A percentile compares a stretch with the other conserved stretches of the same genome.
These are phyloP conservation scores for Immersiporthe knoxdaviesiana DNA, from an alignment of 2,329 filamentous ascomycete genomes.

Conservation along the genomic window DNA sequence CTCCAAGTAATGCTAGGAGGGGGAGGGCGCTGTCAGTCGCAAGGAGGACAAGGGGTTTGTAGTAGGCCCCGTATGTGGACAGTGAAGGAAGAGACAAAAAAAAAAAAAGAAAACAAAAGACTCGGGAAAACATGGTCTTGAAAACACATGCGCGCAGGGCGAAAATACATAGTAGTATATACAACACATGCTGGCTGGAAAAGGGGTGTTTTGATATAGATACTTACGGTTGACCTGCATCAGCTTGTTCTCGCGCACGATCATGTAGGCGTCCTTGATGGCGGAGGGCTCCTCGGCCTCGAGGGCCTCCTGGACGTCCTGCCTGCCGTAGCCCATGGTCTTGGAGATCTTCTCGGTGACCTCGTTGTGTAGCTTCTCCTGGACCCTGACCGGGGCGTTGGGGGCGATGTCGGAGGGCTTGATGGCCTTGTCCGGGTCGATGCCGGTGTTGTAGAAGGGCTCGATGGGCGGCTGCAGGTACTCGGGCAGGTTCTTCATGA, in stretches of 20 bases:
- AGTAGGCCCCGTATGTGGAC: neutral
- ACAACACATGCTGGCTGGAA: neutral
- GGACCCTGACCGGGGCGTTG: slow-evolving; percentile 74
- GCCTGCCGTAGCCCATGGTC: slow-evolving; percentile 96
- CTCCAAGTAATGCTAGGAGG: slow-evolving; percentile 50
- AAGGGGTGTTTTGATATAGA: neutral
- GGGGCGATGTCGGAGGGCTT: slow-evolving; percentile 80
- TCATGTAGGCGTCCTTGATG: slow-evolving; percentile 98
- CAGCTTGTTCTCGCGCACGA: slow-evolving; percentile 95
- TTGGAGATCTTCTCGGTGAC: slow-evolving; percentile 96
- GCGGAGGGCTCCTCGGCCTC: slow-evolving; percentile 92
- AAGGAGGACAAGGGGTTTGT: slow-evolving; percentile 13
- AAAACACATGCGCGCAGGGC: slow-evolving; percentile 3
- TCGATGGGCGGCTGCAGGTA: slow-evolving; percentile 88
- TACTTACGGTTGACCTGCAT: slow-evolving; percentile 91
- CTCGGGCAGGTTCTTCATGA: slow-evolving; percentile 79
- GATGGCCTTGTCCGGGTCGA: slow-evolving; percentile 90
- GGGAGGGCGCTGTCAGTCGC: slow-evolving; percentile 34
- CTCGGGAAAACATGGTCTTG: slow-evolving; percentile 1
- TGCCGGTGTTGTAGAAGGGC: slow-evolving; percentile 91
- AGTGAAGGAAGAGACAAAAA: too few relatives aligned
- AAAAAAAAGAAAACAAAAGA: too few relatives aligned
- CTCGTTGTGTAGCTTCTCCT: slow-evolving; percentile 87
- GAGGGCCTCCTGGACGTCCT: slow-evolving; percentile 92
- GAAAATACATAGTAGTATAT: neutral